Evolutionary conservation across 2,329 filamentous ascomycete species (phyloP).

Genomic region (Fusarium sp.): DNA sequence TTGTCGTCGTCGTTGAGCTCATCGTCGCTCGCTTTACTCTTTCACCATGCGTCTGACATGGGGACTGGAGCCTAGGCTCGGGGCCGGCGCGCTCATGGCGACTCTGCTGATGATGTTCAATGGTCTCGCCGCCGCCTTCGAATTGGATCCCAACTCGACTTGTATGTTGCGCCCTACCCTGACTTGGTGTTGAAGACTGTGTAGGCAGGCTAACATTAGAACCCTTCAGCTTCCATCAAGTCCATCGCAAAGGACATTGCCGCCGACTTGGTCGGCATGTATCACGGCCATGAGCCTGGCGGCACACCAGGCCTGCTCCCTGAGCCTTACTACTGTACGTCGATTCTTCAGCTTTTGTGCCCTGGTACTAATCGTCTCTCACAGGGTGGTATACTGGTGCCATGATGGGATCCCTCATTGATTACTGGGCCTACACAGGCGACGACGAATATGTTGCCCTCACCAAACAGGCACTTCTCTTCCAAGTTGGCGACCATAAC

Average conservation of each 20-base stretch:
- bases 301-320: constrained; percentile 64
- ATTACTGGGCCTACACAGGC: constrained; percentile 88
- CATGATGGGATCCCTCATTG: constrained; percentile 77
- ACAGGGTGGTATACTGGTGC: constrained; percentile 80
- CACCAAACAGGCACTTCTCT: constrained; percentile 75
- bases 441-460: constrained; percentile 78
- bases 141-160: constrained; percentile 53
- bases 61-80: constrained; percentile 18
- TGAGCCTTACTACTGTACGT: constrained; percentile 66
- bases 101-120: constrained; percentile 42
- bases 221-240: constrained; percentile 60
- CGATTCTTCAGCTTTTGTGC: background rate
- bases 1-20: constrained; percentile 34
- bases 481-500: constrained; percentile 77
- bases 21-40: constrained; percentile 24
- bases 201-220: constrained; percentile 9
- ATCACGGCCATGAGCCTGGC: constrained; percentile 62
- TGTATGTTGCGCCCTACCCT: constrained; percentile 41
- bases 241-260: constrained; percentile 63
- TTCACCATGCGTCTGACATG: constrained; percentile 37
- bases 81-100: constrained; percentile 37
- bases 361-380: constrained; percentile 6
- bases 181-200: background rate
- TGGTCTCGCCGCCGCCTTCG: constrained; percentile 48
- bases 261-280: constrained; percentile 60